Conservation (phyloP, 768 basidiomycete species). For the Amanita muscaria region DNA sequence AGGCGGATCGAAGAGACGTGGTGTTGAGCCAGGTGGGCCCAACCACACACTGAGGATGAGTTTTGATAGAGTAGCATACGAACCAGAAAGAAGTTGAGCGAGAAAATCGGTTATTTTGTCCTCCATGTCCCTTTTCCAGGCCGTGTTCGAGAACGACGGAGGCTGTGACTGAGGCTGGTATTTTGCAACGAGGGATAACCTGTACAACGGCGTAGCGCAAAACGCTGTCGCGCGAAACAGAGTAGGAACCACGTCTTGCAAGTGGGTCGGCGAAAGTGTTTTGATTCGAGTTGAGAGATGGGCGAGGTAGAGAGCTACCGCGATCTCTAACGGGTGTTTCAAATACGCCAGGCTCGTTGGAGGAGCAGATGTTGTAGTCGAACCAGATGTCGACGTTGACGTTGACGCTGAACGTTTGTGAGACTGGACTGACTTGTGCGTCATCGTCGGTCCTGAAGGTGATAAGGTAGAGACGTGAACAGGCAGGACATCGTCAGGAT, state of each 20-base stretch:
- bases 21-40: constrained; percentile 30
- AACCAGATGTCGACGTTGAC: constrained; percentile 22
- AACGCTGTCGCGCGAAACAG: constrained; percentile 66
- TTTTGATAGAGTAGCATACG: constrained; percentile 59
- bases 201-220: constrained; percentile 58
- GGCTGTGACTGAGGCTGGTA: constrained; percentile 19
- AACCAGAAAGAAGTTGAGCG: constrained; percentile 49
- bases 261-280: constrained; percentile 39
- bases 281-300: constrained; percentile 52
- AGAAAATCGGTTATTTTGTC: constrained; percentile 50
- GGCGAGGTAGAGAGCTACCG: constrained; percentile 52
- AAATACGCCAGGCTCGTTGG: constrained; percentile 11
- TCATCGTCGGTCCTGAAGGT: background rate
- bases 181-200: constrained; percentile 42
- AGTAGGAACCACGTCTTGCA: constrained; percentile 53
- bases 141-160: no score
- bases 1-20: constrained; percentile 12
- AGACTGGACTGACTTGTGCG: background rate
- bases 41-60: constrained; percentile 51
- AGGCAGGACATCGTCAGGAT: constrained; percentile 8
- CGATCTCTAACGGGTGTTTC: constrained; percentile 55
- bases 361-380: constrained; percentile 21
- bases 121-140: constrained; percentile 24
- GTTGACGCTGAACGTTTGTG: constrained; percentile 14
- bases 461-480: background rate